Conservation (phyloP, 1,284 basidiomycete genomes). For the Leccinum insigne region DNA sequence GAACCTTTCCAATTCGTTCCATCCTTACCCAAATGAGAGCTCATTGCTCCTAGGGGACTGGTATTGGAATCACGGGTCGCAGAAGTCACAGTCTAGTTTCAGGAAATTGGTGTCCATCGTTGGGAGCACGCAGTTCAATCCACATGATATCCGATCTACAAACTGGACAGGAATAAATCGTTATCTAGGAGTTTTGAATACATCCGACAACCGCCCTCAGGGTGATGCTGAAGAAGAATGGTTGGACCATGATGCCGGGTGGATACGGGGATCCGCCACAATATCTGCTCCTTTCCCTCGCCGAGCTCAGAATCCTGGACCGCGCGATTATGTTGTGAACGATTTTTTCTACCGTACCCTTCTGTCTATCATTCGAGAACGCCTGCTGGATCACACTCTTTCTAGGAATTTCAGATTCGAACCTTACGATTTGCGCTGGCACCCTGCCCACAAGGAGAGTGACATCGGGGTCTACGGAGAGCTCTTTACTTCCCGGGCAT, state of each 20-base stretch:
- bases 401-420: not conserved
- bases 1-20: not conserved
- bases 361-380: not conserved
- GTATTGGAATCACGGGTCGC: not conserved
- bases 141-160: not conserved
- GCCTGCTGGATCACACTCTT: not conserved
- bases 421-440: not conserved
- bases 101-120: not conserved
- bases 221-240: not conserved
- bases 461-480: no score
- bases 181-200: not conserved
- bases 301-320: not conserved
- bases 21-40: not conserved
- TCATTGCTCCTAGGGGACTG: not conserved
- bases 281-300: not conserved
- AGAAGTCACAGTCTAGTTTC: not conserved
- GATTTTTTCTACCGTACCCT: not conserved
- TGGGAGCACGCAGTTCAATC: not conserved
- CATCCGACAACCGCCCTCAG: not conserved
- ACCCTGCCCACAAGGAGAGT: not conserved
- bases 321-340: not conserved
- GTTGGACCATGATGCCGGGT: not conserved
- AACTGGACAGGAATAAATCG: not conserved
- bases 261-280: not conserved
- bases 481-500: no score